phyloP scores from a whole-genome alignment of 352 stramenopile species.

The Phytopythium kandeliae region DNA sequence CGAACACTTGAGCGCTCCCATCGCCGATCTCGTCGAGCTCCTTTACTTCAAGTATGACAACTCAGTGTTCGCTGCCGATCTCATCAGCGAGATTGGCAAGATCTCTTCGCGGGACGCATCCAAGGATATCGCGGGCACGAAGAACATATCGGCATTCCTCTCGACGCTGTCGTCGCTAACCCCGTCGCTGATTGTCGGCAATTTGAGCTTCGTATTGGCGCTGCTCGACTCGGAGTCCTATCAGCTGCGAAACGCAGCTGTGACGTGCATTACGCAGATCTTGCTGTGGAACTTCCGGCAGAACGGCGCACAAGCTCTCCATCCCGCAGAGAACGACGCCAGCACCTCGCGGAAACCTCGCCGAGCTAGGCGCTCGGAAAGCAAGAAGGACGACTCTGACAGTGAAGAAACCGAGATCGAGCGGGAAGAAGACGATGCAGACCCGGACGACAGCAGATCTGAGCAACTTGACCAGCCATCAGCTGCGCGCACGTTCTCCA shows the following conservation, averaged over 20 bases:
- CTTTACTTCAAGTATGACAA: constrained; percentile 61
- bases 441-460: constrained; percentile 7
- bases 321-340: constrained; percentile 9
- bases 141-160: constrained; percentile 73
- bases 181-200: constrained; percentile 64
- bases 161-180: constrained; percentile 55
- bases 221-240: constrained; percentile 77
- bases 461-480: constrained; percentile 3
- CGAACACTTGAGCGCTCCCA: constrained; percentile 51
- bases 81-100: constrained; percentile 74
- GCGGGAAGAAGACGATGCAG: constrained; percentile 16
- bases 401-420: constrained; percentile 19
- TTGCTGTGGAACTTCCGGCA: constrained; percentile 72
- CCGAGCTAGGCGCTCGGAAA: constrained; percentile 8
- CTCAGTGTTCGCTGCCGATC: constrained; percentile 49
- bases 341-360: constrained; percentile 10
- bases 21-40: constrained; percentile 59
- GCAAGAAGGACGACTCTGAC: constrained; percentile 17
- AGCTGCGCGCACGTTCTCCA: constrained; percentile 38
- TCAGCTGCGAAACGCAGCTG: constrained; percentile 63
- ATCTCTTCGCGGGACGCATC: constrained; percentile 64
- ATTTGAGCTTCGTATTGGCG: constrained; percentile 70
- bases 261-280: constrained; percentile 73
- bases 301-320: constrained; percentile 22
- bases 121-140: constrained; percentile 64